Base-by-base conservation (phyloP, 257 asterid genomes). In the Lantana camara region DNA sequence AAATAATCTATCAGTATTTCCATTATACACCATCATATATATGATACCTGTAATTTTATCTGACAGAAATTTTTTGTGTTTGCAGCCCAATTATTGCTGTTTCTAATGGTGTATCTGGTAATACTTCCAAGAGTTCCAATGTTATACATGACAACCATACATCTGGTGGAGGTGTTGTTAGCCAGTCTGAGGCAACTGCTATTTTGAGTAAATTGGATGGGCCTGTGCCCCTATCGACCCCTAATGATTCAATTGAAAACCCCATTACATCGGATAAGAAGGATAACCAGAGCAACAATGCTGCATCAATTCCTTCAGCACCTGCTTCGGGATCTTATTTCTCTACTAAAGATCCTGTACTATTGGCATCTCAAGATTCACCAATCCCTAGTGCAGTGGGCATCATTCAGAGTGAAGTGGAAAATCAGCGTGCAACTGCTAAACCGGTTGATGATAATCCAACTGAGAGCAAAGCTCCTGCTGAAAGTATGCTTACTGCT, bases 51-150 rank as follows among this genome's bases (percentile, higher is more conserved):
- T n/a, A 48, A 47, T n/a, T 42, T 59, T 53, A 48, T 37, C 52
- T 62, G 41, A 64, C 51, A 35, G 45, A 42, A 46, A 11, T 68
- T 71, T 60, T 51, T 64, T 75, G 62, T 69, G 59, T 69, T 78
- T 82, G 75, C 93, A 92, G 97, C 73, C 65, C 77, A 64, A 57
- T 45, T 64, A 69, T 70, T 74, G 73, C 72, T 21, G 55, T 74
- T 15, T 71, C 82, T 60, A 77, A 79, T 70, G 85, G 81, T 66
- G 84, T 83, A 70, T 63, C 84, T 69, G 72, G 52, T 66, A 57
- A 69, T 55, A 72, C 75, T 58, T 64, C 80, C 55, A 80, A 71
- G 75, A 77, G 81, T 64, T 14, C 73, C 62, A 68, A 29, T 71
- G 56, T 64, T 15, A 22, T 57, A 47, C 82, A 16, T 54, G 86